Percentiles rank a stretch among this genome's conserved stretches.
phyloP scores from a whole-genome alignment of 208 protist genomes.

The Wallacemonas sp. region DNA sequence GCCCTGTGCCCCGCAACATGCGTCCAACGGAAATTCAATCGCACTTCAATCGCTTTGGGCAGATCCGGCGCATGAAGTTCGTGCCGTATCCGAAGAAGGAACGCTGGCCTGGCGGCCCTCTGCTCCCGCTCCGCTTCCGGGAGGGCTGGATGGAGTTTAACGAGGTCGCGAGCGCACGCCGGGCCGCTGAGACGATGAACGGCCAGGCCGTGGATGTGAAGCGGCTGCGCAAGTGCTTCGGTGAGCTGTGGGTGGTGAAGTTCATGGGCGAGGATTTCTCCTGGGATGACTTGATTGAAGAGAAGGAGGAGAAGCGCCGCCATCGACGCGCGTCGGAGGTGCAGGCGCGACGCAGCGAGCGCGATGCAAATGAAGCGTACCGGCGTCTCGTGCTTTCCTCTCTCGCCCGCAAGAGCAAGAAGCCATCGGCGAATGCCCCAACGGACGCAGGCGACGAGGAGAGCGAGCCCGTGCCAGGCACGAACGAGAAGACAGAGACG shows the following conservation, averaged over 20 bases:
- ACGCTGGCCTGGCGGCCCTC: conserved; percentile 53
- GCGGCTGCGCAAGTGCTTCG: conserved; percentile 62
- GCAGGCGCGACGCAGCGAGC: conserved; percentile 44
- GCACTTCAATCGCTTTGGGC: conserved; percentile 69
- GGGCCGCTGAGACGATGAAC: conserved; percentile 59
- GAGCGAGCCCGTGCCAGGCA: not conserved
- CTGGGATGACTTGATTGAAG: conserved; percentile 62
- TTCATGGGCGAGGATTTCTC: conserved; percentile 50
- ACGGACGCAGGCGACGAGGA: not conserved
- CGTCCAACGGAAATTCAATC: conserved; percentile 65
- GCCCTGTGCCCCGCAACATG: conserved; percentile 71
- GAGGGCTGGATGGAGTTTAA: conserved; percentile 82
- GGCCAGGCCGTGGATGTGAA: conserved; percentile 54
- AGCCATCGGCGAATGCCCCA: conserved; percentile 7
- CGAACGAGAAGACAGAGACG: not conserved
- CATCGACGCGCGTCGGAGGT: conserved; percentile 40
- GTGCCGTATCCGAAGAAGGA: conserved; percentile 77
- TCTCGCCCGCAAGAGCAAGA: conserved; percentile 17
- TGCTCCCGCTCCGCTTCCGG: conserved; percentile 73
- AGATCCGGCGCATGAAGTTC: conserved; percentile 70
- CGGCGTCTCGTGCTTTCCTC: conserved; percentile 45
- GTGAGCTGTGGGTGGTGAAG: conserved; percentile 79
- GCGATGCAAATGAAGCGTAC: conserved; percentile 73
- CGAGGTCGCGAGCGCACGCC: conserved; percentile 27
- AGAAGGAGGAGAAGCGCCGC: conserved; percentile 52